phyloP scores from a whole-genome alignment of 2,329 filamentous ascomycete genomes.

The Aspergillus texensis region DNA sequence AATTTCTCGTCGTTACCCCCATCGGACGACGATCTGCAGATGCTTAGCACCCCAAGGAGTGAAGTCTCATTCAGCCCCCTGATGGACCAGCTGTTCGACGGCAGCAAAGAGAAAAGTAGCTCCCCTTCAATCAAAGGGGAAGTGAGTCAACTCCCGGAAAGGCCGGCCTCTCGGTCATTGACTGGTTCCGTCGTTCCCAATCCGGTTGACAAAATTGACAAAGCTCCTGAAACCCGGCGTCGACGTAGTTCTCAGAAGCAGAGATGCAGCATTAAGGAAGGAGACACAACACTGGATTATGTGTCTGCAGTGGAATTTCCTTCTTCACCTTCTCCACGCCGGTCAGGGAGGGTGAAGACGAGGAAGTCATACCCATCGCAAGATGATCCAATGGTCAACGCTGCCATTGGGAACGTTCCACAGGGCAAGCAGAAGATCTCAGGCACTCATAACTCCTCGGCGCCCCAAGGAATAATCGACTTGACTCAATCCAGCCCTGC shows the following conservation, averaged over 20 bases:
- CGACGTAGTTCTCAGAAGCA: slow-evolving; percentile 9
- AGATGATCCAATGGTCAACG: slow-evolving; percentile 15
- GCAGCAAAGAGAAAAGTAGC: background rate
- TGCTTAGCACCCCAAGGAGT: slow-evolving; percentile 19
- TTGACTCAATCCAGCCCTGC: slow-evolving; percentile 42
- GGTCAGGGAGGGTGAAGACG: background rate
- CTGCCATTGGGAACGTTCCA: slow-evolving; percentile 14
- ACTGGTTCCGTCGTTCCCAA: slow-evolving; percentile 28
- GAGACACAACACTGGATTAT: slow-evolving; percentile 8
- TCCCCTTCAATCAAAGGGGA: background rate
- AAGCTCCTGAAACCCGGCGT: slow-evolving; percentile 19
- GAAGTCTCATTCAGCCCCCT: slow-evolving; percentile 13
- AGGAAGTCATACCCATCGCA: slow-evolving; percentile 4
- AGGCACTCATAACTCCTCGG: slow-evolving; percentile 7
- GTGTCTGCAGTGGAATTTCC: slow-evolving; percentile 10
- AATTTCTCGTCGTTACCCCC: background rate
- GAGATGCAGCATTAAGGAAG: slow-evolving; percentile 4
- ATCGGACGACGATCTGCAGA: slow-evolving; percentile 16
- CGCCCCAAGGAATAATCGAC: slow-evolving; percentile 33
- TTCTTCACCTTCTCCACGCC: slow-evolving; percentile 13
- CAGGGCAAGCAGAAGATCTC: background rate
- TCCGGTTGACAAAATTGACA: slow-evolving; percentile 36
- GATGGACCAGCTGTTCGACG: slow-evolving; percentile 13
- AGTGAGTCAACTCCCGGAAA: background rate
- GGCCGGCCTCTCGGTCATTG: slow-evolving; percentile 8